A percentile compares a stretch with the other conserved stretches of the same genome.
phyloP scores from a whole-genome alignment of 2,329 filamentous ascomycete species.

The Aulographum hederae region DNA sequence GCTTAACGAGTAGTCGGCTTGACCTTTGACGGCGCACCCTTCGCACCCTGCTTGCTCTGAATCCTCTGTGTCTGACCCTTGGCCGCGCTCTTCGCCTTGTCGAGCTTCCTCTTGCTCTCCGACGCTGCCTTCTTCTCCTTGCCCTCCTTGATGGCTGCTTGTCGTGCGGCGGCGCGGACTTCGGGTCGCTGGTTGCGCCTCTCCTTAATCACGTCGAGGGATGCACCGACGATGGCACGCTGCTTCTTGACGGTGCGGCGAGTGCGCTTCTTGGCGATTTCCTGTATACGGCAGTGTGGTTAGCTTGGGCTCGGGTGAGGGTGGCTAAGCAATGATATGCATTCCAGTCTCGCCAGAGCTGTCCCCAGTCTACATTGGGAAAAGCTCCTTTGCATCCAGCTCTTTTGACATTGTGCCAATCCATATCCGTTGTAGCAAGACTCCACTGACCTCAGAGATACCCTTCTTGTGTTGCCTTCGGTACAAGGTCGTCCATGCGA shows the following conservation, averaged over 20 bases:
- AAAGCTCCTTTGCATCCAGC: no score
- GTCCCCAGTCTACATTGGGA: no score
- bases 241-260: slow-evolving; percentile 97
- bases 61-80: slow-evolving; percentile 67
- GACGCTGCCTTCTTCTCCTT: slow-evolving; percentile 95
- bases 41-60: slow-evolving; percentile 91
- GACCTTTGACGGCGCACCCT: slow-evolving; percentile 76
- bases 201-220: slow-evolving; percentile 99
- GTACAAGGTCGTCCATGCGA: slow-evolving; percentile 97
- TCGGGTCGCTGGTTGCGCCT: slow-evolving; percentile 87
- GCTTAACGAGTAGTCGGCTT: slow-evolving; percentile 77
- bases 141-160: slow-evolving; percentile 82
- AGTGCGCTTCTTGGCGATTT: slow-evolving; percentile 98
- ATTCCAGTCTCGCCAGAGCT: no score
- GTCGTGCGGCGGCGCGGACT: slow-evolving; percentile 80
- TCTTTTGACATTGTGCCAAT: no score
- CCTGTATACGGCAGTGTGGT: slow-evolving; percentile 36
- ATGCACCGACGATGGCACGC: slow-evolving; percentile 97
- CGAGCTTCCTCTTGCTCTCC: slow-evolving; percentile 89
- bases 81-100: slow-evolving; percentile 90
- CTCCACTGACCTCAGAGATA: slow-evolving; percentile 94
- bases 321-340: no score
- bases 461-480: slow-evolving; percentile 99
- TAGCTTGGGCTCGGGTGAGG: no score
- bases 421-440: no score